Conservation (phyloP, 176 grass and related monocot genomes). For the Aegilops speltoides region DNA sequence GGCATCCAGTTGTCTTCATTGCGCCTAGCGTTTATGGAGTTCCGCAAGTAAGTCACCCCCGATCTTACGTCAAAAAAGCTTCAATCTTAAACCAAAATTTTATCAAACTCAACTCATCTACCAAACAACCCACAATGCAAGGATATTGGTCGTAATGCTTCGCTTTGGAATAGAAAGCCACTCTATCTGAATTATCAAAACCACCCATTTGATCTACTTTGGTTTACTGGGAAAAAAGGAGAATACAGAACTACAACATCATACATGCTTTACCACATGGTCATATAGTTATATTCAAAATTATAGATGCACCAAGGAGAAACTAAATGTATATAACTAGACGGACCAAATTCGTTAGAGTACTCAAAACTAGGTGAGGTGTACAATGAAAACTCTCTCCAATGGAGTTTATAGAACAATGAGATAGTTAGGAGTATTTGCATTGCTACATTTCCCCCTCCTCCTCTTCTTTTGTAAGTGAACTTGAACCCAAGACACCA, state of each 20-base stretch:
- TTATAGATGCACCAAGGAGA: no score
- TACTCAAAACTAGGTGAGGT: not conserved
- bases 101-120: not conserved
- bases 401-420: not conserved
- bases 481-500: not conserved
- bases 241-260: no score
- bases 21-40: conserved; percentile 62
- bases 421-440: not conserved
- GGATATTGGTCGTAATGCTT: no score
- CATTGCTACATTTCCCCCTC: not conserved
- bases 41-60: conserved; percentile 46
- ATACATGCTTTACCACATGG: no score
- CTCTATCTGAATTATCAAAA: no score
- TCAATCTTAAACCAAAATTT: not conserved
- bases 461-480: not conserved
- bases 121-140: not conserved
- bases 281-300: no score
- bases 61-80: not conserved
- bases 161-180: no score
- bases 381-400: not conserved
- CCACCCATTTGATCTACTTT: no score
- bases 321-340: not conserved
- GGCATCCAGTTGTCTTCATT: conserved; percentile 20
- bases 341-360: not conserved
- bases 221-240: no score